Conservation (phyloP, 768 basidiomycete species). For the Trametes elegans region DNA sequence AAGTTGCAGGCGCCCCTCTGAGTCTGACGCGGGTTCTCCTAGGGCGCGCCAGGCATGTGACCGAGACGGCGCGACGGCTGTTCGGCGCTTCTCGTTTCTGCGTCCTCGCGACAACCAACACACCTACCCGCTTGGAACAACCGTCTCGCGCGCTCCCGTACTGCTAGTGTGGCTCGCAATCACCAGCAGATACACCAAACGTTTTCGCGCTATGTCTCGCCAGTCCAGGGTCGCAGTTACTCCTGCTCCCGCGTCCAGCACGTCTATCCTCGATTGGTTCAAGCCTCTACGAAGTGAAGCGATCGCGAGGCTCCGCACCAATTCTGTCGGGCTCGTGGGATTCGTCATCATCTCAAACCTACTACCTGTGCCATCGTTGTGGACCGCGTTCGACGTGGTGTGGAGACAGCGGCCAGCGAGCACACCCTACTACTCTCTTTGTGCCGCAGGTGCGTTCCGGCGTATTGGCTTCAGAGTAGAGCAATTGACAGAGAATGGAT, state of each 20-base stretch:
- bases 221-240: neutral
- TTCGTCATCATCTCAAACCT: conserved; percentile 37
- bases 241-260: neutral
- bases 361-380: conserved; percentile 37
- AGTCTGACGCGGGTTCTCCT: neutral
- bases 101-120: neutral
- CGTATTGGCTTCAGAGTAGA: neutral
- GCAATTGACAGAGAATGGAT: neutral
- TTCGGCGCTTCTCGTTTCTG: neutral
- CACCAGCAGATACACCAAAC: too few species aligned
- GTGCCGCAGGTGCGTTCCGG: conserved; percentile 30
- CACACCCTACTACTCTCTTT: conserved; percentile 23
- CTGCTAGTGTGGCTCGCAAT: neutral
- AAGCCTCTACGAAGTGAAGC: conserved; percentile 40
- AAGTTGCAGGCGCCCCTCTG: too few species aligned
- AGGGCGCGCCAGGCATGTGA: neutral
- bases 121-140: neutral
- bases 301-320: conserved; percentile 38
- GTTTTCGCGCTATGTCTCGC: neutral
- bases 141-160: neutral
- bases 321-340: conserved; percentile 32
- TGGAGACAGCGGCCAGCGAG: conserved; percentile 13
- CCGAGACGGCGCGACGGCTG: neutral
- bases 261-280: conserved; percentile 24
- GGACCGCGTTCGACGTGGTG: conserved; percentile 34